Evolutionary conservation across 306 rosid genomes (phyloP), one percentile per base, ranked within the genome.

Genomic region (Nissolia schottii): DNA sequence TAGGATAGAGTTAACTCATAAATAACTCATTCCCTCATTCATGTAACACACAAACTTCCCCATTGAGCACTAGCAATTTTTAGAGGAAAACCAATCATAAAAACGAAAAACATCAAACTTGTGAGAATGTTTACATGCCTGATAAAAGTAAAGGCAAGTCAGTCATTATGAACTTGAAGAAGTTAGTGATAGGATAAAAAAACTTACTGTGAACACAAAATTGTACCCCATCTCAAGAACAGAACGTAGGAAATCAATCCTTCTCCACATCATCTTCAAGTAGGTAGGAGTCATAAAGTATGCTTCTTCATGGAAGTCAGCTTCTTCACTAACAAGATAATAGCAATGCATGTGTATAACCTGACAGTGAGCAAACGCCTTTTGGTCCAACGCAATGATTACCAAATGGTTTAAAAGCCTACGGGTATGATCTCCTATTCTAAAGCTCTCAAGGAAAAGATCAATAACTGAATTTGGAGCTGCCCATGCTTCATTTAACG

Each of bases 401-500:
- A 94, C 95, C 80, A 94, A 79, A 85, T 94, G 97, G 75, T 86
- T 79, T 78, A 94, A 81, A 57, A 94, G 90, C 76, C 81, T 74
- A 67, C 51, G 69, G 18, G 99, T 94, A 32, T 49, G 81, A 16
- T 82, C 82, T 60, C 96, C 97, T 74, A 84, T 89, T 87, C 87
- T 89, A 79, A 94, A 91, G 86, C 99, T 91, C 78, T 89, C 96
- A 5, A 91, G 92, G 64, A 94, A 94, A 70, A 94, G 96, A 79
- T 89, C 97, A 23, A 91, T 41, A 28, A 91, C 74, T 23, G 98
- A 91, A 85, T 84, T 72, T 38, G 87, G 95, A 82, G 96, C 82
- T 15, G 97, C 97, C 98, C 98, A 94, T 66, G 98, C 97, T 81
- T 86, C 95, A 71, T 94, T 94, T 70, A 94, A 81, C 16, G 98